Evolutionary conservation across 108 stramenopile genomes (phyloP).

Genomic region (Pseudonitzschia delicatissima): DNA sequence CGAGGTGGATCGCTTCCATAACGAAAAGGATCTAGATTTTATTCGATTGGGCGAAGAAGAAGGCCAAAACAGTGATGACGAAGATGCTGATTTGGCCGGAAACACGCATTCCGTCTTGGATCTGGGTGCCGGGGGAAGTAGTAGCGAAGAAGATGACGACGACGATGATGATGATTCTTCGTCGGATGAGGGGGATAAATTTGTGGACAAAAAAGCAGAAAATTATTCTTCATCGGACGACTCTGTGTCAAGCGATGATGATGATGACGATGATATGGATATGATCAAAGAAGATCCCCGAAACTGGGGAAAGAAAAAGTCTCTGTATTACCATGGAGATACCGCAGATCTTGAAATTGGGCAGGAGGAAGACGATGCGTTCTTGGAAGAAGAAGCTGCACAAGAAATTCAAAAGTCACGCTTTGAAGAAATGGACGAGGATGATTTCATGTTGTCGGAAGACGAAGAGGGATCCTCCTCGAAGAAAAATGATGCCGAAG

Average conservation of each 20-base stretch:
- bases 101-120: constrained; percentile 37
- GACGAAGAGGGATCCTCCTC: constrained; percentile 22
- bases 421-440: constrained; percentile 78
- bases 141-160: constrained; percentile 46
- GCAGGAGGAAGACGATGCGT: constrained; percentile 81
- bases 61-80: constrained; percentile 1
- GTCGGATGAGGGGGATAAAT: constrained; percentile 11
- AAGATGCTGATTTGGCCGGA: background rate
- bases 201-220: constrained; percentile 15
- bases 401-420: constrained; percentile 68
- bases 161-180: constrained; percentile 31
- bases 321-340: constrained; percentile 88
- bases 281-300: constrained; percentile 17
- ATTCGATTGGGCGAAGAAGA: background rate
- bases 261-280: constrained; percentile 32
- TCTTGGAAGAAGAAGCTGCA: constrained; percentile 81
- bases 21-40: constrained; percentile 4
- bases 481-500: constrained; percentile 9
- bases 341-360: constrained; percentile 95
- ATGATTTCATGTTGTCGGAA: constrained; percentile 73
- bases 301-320: constrained; percentile 90
- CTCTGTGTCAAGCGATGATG: constrained; percentile 1
- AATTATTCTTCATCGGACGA: background rate
- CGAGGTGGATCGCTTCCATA: constrained; percentile 15
- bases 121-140: constrained; percentile 51